Conservation (phyloP, 2,329 filamentous ascomycete species). For the Ophiocordyceps camponoti-leonardi region DNA sequence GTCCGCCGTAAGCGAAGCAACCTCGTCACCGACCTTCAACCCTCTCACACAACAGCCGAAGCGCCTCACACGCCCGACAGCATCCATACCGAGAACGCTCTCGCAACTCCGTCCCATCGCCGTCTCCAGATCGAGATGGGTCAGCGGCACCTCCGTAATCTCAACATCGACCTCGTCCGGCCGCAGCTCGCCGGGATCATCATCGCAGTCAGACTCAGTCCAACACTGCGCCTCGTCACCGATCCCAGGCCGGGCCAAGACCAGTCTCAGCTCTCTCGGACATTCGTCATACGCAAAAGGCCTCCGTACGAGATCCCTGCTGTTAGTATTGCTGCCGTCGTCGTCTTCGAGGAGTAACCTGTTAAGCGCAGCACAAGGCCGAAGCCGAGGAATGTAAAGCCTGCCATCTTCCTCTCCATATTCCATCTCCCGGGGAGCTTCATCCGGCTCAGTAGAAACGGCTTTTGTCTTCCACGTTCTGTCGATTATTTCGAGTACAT, state of each 20-base stretch:
- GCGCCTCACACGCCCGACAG: constrained; percentile 18
- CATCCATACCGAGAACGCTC: constrained; percentile 21
- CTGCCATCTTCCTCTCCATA: constrained; percentile 20
- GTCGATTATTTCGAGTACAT: constrained; percentile 10
- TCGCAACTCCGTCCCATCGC: constrained; percentile 14
- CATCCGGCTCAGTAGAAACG: constrained; percentile 3
- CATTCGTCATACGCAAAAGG: constrained; percentile 5
- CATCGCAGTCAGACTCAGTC: constrained; percentile 2
- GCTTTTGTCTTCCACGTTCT: constrained; percentile 6
- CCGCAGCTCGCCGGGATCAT: constrained; percentile 7
- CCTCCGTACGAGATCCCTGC: constrained; percentile 1
- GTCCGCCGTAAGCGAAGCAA: constrained; percentile 19
- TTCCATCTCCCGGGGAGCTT: constrained; percentile 19
- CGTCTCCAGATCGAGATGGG: constrained; percentile 18
- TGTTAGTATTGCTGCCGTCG: neutral
- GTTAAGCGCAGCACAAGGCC: constrained; percentile 22
- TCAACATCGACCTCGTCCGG: constrained; percentile 21
- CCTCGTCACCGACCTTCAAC: constrained; percentile 20
- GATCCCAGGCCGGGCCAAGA: constrained; percentile 10
- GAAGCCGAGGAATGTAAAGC: constrained; percentile 27
- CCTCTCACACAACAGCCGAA: constrained; percentile 14
- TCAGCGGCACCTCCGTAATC: constrained; percentile 18
- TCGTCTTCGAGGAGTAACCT: constrained; percentile 21
- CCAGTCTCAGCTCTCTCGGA: constrained; percentile 7
- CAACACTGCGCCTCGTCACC: constrained; percentile 10